phyloP scores from a whole-genome alignment of 2,329 filamentous ascomycete genomes.

The Alternaria infectoria region DNA sequence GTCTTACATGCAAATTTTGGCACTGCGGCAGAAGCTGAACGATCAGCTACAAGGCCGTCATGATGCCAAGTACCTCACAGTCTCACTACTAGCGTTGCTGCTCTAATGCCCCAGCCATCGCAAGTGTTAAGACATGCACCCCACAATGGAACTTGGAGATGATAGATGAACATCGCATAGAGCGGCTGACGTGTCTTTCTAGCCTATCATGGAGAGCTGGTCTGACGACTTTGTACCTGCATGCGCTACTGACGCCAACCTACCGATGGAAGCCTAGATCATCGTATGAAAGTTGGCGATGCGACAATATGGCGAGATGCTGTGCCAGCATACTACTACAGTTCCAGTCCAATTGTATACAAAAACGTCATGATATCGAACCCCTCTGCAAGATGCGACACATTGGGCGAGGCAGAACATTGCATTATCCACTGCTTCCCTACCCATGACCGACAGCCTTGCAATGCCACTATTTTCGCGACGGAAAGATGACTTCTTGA shows the following conservation, averaged over 20 bases:
- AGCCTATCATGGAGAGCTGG: background rate
- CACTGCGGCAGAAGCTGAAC: background rate
- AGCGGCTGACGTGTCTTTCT: background rate
- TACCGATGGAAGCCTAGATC: background rate
- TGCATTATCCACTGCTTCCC: background rate
- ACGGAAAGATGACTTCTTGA: background rate
- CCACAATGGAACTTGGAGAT: background rate
- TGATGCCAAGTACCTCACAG: background rate
- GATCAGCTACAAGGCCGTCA: background rate
- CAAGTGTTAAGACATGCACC: background rate
- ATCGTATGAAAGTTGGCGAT: background rate
- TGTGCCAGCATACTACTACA: background rate
- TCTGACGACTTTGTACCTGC: conserved; percentile 7
- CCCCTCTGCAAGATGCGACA: background rate
- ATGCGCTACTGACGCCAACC: background rate
- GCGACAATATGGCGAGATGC: background rate
- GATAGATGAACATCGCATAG: background rate
- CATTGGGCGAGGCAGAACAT: background rate
- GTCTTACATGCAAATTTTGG: background rate
- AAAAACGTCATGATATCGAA: background rate
- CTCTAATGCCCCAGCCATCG: background rate
- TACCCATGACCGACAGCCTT: background rate
- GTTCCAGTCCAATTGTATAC: background rate
- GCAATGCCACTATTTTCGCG: background rate
- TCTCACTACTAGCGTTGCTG: background rate